phyloP scores from a whole-genome alignment of 352 stramenopile species.

The Stramenopiles sp. region DNA sequence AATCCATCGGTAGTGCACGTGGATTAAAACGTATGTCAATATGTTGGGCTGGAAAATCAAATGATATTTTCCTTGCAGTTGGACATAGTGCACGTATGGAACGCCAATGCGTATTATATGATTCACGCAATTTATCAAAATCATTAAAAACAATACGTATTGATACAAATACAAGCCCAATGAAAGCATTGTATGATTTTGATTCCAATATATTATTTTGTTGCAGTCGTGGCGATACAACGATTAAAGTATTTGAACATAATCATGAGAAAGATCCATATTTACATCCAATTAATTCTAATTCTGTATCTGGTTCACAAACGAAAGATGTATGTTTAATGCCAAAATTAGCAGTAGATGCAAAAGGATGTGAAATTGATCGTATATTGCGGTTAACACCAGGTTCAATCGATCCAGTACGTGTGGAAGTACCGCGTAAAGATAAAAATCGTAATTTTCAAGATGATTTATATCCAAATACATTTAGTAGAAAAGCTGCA shows the following conservation, averaged over 20 bases:
- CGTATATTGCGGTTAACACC: background rate
- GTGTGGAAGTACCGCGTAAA: background rate
- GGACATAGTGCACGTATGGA: background rate
- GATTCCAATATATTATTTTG: background rate
- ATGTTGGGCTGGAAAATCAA: background rate
- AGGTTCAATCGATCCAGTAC: background rate
- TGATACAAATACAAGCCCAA: background rate
- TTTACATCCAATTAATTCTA: background rate
- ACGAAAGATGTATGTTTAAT: background rate
- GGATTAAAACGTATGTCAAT: background rate
- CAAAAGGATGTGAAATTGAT: background rate
- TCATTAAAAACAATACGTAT: background rate
- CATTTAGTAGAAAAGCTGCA: background rate
- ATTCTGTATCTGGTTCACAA: background rate
- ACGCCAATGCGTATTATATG: background rate
- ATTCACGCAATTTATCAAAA: background rate
- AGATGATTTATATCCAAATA: background rate
- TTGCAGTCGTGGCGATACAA: background rate
- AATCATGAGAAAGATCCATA: background rate
- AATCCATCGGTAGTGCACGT: background rate
- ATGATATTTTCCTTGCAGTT: background rate
- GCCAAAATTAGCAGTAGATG: background rate
- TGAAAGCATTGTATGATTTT: background rate
- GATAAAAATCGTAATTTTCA: background rate
- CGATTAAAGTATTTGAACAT: background rate